Evolutionary conservation across 306 rosid species (phyloP), one percentile per base, ranked within the genome.

Genomic region (Vigna reflexopilosa): DNA sequence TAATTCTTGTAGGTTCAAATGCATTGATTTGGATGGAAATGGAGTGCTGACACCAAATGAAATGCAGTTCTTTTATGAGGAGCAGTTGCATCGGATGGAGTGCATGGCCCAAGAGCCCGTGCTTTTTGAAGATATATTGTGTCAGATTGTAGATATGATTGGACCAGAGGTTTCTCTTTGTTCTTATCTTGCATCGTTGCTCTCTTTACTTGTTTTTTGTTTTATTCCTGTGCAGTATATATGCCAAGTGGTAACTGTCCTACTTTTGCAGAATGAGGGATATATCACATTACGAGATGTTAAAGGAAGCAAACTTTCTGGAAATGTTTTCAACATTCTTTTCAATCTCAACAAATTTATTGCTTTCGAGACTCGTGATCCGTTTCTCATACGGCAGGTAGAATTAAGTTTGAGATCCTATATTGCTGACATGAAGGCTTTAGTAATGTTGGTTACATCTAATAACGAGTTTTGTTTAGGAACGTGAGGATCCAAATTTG

Each of bases 101-200:
- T 96, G 99, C 89, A 96, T 96, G 99, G 99, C 99, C 74, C 99
- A 96, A 79, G 99, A 96, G 78, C 97, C 99, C 19, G 99, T 96
- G 79, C 96, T 93, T 61, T 96, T 96, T 72, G 99, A 96, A 86
- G 99, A 96, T 87, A 91, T 96, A 76, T 90, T 96, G 65, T 96
- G 99, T 79, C 99, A 96, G 86, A 90, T 93, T 67, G 90, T 96
- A 76, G 99, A 96, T 88, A 96, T 96, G 99, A 89, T 96, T 76
- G 96, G 91, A 82, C 94, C 99, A 28, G 94, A 96, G 99, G 99
- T 96, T 82, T 72, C 67, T 79, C 81, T 85, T 80, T 82, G 77
- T 77, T 76, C 44, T 72, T 76, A 36, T 67, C 70, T 34, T 49
- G 54, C 17, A 1, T 73, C 48, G 47, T 9, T 13, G 14, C 36